phyloP scores from a whole-genome alignment of 306 rosid species.

The Vigna reflexopilosa region DNA sequence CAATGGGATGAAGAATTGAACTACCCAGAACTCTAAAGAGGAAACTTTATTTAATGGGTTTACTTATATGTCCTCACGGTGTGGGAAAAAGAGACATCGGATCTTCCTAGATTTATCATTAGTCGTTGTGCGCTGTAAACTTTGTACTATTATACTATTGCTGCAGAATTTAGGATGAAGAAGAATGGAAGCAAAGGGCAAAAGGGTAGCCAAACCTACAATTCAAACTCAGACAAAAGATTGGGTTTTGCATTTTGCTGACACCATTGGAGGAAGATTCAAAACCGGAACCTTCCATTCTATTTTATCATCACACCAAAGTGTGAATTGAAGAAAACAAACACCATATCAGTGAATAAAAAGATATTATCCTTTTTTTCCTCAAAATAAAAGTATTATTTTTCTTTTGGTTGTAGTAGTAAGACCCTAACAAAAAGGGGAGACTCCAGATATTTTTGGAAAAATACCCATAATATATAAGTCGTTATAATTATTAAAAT shows the following conservation, averaged over 20 bases:
- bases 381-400: too few species aligned
- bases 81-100: conserved; percentile 1
- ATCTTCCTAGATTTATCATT: neutral
- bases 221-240: neutral
- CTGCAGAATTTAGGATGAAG: neutral
- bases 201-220: neutral
- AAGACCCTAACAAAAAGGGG: too few species aligned
- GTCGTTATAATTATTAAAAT: too few species aligned
- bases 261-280: neutral
- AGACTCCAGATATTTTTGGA: too few species aligned
- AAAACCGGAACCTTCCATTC: neutral
- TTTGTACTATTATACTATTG: neutral
- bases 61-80: conserved; percentile 33
- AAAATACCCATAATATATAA: too few species aligned
- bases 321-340: too few species aligned
- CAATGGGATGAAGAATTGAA: conserved; percentile 27
- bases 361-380: too few species aligned
- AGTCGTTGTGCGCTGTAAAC: conserved; percentile 11
- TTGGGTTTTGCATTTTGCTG: neutral
- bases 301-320: neutral
- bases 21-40: conserved; percentile 30
- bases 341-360: too few species aligned
- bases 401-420: too few species aligned
- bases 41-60: neutral
- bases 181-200: neutral